Evolutionary conservation across 2,329 filamentous ascomycete species (phyloP).

Genomic region (Nigrograna mackinnonii): DNA sequence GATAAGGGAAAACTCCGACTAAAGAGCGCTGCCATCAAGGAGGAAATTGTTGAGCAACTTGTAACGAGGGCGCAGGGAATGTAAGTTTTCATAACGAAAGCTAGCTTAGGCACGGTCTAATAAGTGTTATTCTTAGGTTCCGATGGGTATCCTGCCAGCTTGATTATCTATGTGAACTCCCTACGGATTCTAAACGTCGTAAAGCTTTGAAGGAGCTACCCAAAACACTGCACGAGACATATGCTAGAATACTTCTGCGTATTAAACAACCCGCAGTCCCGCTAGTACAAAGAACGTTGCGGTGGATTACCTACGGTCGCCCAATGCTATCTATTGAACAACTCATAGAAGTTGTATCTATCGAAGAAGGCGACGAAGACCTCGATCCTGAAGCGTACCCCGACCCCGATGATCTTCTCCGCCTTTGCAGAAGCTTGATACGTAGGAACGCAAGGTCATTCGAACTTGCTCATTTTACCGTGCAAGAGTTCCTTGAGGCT

Average conservation of each 20-base stretch:
- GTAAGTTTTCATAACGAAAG: constrained; percentile 5
- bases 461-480: constrained; percentile 13
- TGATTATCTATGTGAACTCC: constrained; percentile 28
- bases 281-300: constrained; percentile 5
- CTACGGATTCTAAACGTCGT: constrained; percentile 19
- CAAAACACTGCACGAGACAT: constrained; percentile 19
- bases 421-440: constrained; percentile 11
- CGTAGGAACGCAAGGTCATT: constrained; percentile 2
- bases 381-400: constrained; percentile 7
- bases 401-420: constrained; percentile 9
- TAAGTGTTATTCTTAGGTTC: constrained; percentile 12
- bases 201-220: constrained; percentile 26
- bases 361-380: constrained; percentile 4
- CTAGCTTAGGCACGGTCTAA: not conserved
- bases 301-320: constrained; percentile 4
- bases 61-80: constrained; percentile 19
- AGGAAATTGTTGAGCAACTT: constrained; percentile 7
- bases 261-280: constrained; percentile 7
- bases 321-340: constrained; percentile 2
- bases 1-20: constrained; percentile 5
- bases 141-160: constrained; percentile 36
- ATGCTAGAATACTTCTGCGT: constrained; percentile 25
- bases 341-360: constrained; percentile 9
- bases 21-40: constrained; percentile 4
- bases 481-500: constrained; percentile 8